These are phyloP conservation scores for Yamadazyma sp. DNA, from an alignment of 805 yeast genomes.

Conservation along the genomic window DNA sequence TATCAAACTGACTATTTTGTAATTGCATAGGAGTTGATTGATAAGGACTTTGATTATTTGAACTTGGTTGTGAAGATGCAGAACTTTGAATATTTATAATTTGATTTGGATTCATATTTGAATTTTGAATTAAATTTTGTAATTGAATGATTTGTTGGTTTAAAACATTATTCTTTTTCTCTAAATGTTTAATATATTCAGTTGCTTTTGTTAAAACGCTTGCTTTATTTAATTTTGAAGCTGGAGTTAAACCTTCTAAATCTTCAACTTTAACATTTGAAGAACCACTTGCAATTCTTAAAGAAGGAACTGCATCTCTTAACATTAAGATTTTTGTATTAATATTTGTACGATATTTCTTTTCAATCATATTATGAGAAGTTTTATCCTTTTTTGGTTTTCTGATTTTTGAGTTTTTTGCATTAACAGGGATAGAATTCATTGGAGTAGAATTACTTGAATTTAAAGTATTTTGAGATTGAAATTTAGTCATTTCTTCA, in stretches of 20 bases:
- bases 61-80: background rate
- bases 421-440: constrained; percentile 2
- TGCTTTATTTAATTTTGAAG: constrained; percentile 74
- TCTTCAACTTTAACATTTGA: constrained; percentile 42
- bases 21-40: constrained; percentile 2
- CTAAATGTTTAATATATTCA: constrained; percentile 74
- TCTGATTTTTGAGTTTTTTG: constrained; percentile 19
- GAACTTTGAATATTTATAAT: constrained; percentile 9
- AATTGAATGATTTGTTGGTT: constrained; percentile 44
- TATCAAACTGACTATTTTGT: constrained; percentile 8
- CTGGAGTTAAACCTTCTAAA: constrained; percentile 74
- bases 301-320: constrained; percentile 74
- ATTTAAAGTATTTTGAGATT: background rate
- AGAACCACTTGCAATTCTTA: constrained; percentile 54
- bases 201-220: constrained; percentile 72
- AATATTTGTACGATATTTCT: constrained; percentile 75
- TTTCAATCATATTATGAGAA: constrained; percentile 78
- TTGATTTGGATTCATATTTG: constrained; percentile 18
- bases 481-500: background rate
- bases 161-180: constrained; percentile 52
- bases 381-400: constrained; percentile 57
- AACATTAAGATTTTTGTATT: constrained; percentile 66
- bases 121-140: constrained; percentile 34
- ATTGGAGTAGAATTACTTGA: background rate
- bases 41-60: constrained; percentile 15